Percentiles rank a stretch among this genome's conserved stretches.
These are phyloP conservation scores for Aspergillus sp. DNA, from an alignment of 2,329 filamentous ascomycete genomes.

Conservation along the genomic window DNA sequence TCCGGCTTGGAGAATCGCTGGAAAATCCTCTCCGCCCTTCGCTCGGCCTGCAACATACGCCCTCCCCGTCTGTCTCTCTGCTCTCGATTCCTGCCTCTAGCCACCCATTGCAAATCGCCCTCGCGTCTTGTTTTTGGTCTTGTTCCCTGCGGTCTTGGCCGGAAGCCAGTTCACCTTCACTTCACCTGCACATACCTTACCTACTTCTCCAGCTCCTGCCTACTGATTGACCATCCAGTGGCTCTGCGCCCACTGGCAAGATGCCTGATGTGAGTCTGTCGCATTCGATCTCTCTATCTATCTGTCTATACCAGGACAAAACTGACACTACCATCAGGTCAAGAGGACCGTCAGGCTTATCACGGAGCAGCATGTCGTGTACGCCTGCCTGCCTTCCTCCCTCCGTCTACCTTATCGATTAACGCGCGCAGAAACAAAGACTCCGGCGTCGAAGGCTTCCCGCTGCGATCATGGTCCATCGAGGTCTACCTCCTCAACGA, in stretches of 20 bases:
- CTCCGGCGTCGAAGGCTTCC: constrained; percentile 74
- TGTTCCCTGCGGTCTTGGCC: too few species aligned
- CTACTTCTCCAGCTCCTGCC: too few species aligned
- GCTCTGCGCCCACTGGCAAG: constrained; percentile 9
- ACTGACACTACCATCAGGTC: constrained; percentile 46
- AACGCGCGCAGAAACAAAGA: constrained; percentile 57
- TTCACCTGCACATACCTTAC: too few species aligned
- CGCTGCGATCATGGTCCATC: constrained; percentile 87
- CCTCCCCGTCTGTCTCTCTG: too few species aligned
- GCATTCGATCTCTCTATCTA: constrained; percentile 1
- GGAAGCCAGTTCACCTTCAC: too few species aligned
- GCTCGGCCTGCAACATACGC: too few species aligned
- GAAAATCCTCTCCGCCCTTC: too few species aligned
- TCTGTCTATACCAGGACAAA: not conserved
- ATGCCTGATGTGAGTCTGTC: constrained; percentile 27
- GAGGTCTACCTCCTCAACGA: constrained; percentile 77
- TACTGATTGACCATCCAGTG: not conserved
- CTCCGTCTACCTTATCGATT: constrained; percentile 3
- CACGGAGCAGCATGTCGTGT: constrained; percentile 85
- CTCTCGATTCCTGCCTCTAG: too few species aligned
- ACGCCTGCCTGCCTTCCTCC: constrained; percentile 30
- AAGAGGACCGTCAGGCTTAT: constrained; percentile 88
- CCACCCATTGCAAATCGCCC: too few species aligned
- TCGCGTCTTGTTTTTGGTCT: too few species aligned
- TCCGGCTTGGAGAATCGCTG: too few species aligned